phyloP scores from a whole-genome alignment of 192 early-diverging fungal genomes.

The Podila epicladia region DNA sequence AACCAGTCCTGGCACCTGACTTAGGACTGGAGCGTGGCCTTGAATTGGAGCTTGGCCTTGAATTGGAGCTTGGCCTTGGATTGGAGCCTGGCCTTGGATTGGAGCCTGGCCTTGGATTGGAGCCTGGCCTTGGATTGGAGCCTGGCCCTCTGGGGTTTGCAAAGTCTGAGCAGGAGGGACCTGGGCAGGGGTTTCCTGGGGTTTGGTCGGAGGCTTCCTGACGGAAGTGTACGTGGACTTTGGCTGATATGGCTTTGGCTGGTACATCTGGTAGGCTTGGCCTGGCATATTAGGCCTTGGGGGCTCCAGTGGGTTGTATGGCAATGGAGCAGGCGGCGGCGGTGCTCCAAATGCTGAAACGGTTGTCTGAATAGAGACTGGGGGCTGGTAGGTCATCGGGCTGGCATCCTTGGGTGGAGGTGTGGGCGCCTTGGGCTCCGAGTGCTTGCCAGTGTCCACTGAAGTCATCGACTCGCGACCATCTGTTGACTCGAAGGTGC shows the following conservation, averaged over 20 bases:
- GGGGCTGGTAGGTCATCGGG: constrained; percentile 20
- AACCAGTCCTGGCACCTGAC: no score
- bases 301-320: constrained; percentile 2
- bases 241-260: constrained; percentile 49
- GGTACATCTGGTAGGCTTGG: constrained; percentile 41
- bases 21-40: neutral
- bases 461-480: constrained; percentile 29
- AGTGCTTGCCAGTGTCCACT: constrained; percentile 11
- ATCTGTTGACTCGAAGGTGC: constrained; percentile 11
- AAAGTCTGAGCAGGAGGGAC: neutral
- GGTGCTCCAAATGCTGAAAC: neutral
- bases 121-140: neutral
- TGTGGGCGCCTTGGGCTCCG: constrained; percentile 18
- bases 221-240: constrained; percentile 35
- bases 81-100: neutral
- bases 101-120: neutral
- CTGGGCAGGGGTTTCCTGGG: neutral
- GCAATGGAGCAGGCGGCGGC: neutral
- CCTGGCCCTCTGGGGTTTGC: constrained; percentile 1
- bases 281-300: constrained; percentile 24
- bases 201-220: constrained; percentile 2
- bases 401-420: constrained; percentile 35
- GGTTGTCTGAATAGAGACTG: neutral
- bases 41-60: constrained; percentile 2
- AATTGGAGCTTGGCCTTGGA: neutral